Evolutionary conservation across 306 rosid genomes (phyloP), one percentile per base, ranked within the genome.

Genomic region (Alnus glutinosa): DNA sequence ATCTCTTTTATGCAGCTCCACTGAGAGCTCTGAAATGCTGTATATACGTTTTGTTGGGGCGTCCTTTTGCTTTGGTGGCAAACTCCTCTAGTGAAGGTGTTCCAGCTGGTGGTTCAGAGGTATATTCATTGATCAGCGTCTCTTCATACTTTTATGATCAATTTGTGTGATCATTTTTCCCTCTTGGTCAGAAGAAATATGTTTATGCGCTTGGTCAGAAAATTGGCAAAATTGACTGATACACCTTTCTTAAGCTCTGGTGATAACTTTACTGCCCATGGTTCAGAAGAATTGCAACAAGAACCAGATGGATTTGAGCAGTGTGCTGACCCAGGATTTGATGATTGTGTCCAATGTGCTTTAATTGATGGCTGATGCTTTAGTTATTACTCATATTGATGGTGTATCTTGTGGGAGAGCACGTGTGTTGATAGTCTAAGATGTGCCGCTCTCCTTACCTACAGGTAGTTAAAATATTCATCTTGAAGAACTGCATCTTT

Each of bases 361-460:
- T 83, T 94, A 80, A 97, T 89, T 78, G 88, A 90, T 63, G 98
- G 98, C 2, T 34, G 36, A 34, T 34, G 36, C 36, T 34, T 34
- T 34, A 34, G 36, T 34, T 34, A 34, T 2, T 34, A 2, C 36
- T 34, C 36, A 34, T 2, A 34, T 34, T 34, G 36, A 2, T 1
- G 36, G 36, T 34, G 36, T 2, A 34, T 34, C 36, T 34, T 34
- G 2, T 34, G 36, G 36, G 2, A 34, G 2, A 34, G 36, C 36
- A 34, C 2, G 2, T 34, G 36, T 1, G 2, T 34, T 2, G 2
- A 34, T 34, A 2, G 1, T 34, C 1, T 34, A 2, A 34, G 36
- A 34, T 1, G 82, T 81, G 88, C 88, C 81, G 80, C 76, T 86
- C 91, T 37, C 93, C 97, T 5, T 94, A 94, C 86, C 85, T 94